Evolutionary conservation across 306 rosid species (phyloP), one percentile per base, ranked within the genome.

Genomic region (Trifolium subterraneum): DNA sequence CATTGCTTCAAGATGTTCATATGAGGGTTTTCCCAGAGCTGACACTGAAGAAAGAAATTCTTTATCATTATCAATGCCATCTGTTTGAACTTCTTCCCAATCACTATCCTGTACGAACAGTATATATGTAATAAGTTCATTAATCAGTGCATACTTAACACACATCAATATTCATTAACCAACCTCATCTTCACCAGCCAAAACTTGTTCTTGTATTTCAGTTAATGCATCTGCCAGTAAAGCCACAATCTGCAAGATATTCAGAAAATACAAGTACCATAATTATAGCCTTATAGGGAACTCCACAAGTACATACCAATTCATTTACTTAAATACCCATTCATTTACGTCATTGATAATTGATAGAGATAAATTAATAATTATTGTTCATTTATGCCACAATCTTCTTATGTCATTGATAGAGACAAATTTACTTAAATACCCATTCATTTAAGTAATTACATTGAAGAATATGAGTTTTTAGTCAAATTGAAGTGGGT

Each of bases 201-300:
- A 68, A 78, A 84, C 90, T 78, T 89, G 96, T 79, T 94, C 98
- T 80, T 83, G 94, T 72, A 94, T 91, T 88, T 93, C 97, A 77
- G 84, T 74, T 75, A 94, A 79, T 29, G 87, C 88, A 83, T 91
- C 98, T 14, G 96, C 95, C 88, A 94, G 70, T 42, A 90, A 84
- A 60, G 93, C 90, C 77, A 91, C 83, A 73, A 91, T 91, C 98
- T 94, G 87, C 89, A 80, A 78, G 47, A 71, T 59, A 68, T 33
- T 62, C 18, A 44, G 47, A 7, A 50, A 48, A 31, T 55, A 9
- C 33, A 22, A 55, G 27, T 22, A 20, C 29, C 14, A 20, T 22
- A 22, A 55, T 22, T 55, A 55, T 25, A 55, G 33, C 23, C 22
- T 55, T 55, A 55, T 25, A 55, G 33, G 61, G 33, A 55, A 55